These are phyloP conservation scores for Sedum album DNA, from an alignment of 164 flowering plant species.

Conservation along the genomic window DNA sequence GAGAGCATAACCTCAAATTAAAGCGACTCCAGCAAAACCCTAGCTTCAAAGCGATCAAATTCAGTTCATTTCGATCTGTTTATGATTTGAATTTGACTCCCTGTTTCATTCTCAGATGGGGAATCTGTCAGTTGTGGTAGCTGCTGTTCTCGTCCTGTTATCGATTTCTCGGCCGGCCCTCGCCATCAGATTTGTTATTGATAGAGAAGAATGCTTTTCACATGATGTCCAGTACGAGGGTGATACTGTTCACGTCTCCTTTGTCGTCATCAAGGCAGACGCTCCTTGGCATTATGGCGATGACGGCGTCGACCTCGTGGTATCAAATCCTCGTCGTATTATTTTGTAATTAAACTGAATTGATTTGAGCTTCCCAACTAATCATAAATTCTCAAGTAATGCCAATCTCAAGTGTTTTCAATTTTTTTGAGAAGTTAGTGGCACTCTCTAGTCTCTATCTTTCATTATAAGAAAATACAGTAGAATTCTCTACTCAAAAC, in stretches of 20 bases:
- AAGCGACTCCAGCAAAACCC: no score
- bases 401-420: no score
- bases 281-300: conserved; percentile 57
- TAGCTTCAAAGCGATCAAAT: no score
- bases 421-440: not conserved
- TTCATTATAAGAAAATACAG: no score
- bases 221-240: conserved; percentile 70
- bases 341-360: no score
- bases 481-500: no score
- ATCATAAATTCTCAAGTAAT: no score
- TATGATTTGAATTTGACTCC: not conserved
- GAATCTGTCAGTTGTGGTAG: not conserved
- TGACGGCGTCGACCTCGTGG: conserved; percentile 89
- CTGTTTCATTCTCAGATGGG: not conserved
- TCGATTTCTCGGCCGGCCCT: conserved; percentile 18
- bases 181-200: conserved; percentile 82
- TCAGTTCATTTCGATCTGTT: not conserved
- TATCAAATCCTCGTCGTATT: conserved; percentile 14
- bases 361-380: not conserved
- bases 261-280: conserved; percentile 82
- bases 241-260: conserved; percentile 68
- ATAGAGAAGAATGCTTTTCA: conserved; percentile 87
- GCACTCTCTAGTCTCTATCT: no score
- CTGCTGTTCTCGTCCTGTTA: conserved; percentile 8
- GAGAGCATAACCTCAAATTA: no score